Evolutionary conservation across 192 early-diverging fungal species (phyloP), one percentile per base, ranked within the genome.

Genomic region (Linderina pennispora): DNA sequence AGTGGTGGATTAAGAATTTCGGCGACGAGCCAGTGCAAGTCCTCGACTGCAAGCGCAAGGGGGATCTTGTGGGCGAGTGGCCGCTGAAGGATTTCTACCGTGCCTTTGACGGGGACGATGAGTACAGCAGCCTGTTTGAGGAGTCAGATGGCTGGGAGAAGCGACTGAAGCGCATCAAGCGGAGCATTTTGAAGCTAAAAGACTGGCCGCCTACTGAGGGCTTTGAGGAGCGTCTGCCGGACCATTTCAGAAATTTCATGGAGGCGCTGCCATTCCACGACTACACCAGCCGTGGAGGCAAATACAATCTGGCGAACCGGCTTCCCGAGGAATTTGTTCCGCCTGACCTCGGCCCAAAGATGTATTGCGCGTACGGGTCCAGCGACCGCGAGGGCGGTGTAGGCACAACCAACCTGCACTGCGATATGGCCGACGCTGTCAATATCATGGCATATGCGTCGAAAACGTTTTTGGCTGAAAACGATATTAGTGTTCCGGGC

Each of bases 351-450:
- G 87, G 87, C 0, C 85, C 85, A 0, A 89, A 89, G 54, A 76
- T 87, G 77, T 87, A 86, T 52, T 80, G 79, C 36, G 82, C 82
- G 0, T 84, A 83, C 45, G 84, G 78, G 7, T 83, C 77, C 3
- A 75, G 70, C 49, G 76, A 76, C 20, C 42, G 22, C 10, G 47
- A 59, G 3, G 55, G 69, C 16, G 78, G 78, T 8, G 43, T 52
- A 1, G 84, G 86, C 28, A 90, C 83, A 1, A 90, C 85, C 0
- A 83, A 83, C 31, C 60, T 90, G 23, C 85, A 90, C 43, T 74
- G 84, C 36, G 86, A 90, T 50, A 82, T 88, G 73, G 77, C 88
- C 3, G 86, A 90, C 43, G 86, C 86, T 0, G 81, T 85, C 17
- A 90, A 88, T 38, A 63, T 90, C 11, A 85, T 90, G 85, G 77